These are phyloP conservation scores for Aquilaria sinensis DNA, from an alignment of 345 rosid genomes.

Conservation along the genomic window DNA sequence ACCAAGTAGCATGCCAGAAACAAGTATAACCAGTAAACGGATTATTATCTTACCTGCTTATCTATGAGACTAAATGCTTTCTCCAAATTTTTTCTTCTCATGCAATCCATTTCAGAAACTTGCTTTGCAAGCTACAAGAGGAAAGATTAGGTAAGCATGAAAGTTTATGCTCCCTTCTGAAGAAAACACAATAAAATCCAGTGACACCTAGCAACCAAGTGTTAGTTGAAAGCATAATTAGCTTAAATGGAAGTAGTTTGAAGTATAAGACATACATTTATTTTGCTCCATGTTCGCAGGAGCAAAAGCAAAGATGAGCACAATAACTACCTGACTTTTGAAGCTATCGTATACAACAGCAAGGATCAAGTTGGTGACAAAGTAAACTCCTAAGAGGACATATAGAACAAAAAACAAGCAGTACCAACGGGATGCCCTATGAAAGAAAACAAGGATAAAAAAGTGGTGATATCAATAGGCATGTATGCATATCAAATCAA, in stretches of 20 bases:
- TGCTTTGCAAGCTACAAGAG: slow-evolving; percentile 75
- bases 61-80: slow-evolving; percentile 87
- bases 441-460: slow-evolving; percentile 10
- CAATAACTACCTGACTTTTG: slow-evolving; percentile 69
- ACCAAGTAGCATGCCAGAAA: slow-evolving; percentile 10
- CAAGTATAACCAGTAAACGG: slow-evolving; percentile 10
- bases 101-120: slow-evolving; percentile 68
- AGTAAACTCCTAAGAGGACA: slow-evolving; percentile 87
- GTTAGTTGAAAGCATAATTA: too few species aligned
- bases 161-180: background rate
- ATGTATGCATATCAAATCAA: too few species aligned
- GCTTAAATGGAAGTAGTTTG: too few species aligned
- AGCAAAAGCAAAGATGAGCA: slow-evolving; percentile 6
- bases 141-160: slow-evolving; percentile 5
- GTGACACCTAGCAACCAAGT: too few species aligned
- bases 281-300: background rate
- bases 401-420: slow-evolving; percentile 72
- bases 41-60: slow-evolving; percentile 47
- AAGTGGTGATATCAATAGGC: background rate
- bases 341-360: slow-evolving; percentile 98
- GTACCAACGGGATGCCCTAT: slow-evolving; percentile 89
- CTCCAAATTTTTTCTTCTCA: slow-evolving; percentile 54
- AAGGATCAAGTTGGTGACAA: slow-evolving; percentile 94
- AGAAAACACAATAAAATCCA: background rate
- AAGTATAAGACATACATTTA: background rate